A percentile compares a stretch with the other conserved stretches of the same genome.
Evolutionary conservation across 331 rosid genomes (phyloP).

Genomic region (Malus hybrid): DNA sequence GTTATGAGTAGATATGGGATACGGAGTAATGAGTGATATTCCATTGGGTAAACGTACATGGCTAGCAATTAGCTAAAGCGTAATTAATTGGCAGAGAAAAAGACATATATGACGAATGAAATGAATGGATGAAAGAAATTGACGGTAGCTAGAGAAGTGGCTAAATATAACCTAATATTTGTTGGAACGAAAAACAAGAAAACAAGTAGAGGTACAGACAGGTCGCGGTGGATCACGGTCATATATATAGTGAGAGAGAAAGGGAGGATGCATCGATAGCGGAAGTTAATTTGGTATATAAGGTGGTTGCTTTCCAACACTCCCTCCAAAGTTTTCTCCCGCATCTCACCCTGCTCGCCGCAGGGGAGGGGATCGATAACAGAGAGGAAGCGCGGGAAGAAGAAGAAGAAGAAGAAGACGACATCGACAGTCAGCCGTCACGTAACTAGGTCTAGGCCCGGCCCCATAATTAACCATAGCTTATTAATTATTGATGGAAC

Average conservation of each 20-base stretch:
- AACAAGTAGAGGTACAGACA: not conserved
- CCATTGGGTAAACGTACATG: too few relatives aligned
- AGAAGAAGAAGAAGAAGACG: not conserved
- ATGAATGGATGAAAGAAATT: not conserved
- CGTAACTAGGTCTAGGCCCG: not conserved
- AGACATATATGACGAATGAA: not conserved
- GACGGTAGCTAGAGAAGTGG: not conserved
- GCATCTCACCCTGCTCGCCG: conserved; percentile 33
- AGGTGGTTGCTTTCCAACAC: not conserved
- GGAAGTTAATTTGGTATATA: not conserved
- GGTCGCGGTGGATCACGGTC: not conserved
- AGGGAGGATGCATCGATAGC: not conserved
- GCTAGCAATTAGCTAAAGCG: too few relatives aligned
- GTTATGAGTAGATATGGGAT: too few relatives aligned
- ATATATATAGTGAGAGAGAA: not conserved
- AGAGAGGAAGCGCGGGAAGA: not conserved
- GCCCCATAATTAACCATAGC: not conserved
- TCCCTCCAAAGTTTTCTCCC: conserved; percentile 3
- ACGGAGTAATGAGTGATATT: too few relatives aligned
- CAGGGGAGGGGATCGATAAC: conserved; percentile 8
- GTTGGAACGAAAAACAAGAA: not conserved
- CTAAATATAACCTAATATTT: not conserved
- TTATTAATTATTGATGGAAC: not conserved
- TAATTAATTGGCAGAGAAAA: too few relatives aligned
- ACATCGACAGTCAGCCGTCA: too few relatives aligned